Percentiles rank a stretch among this genome's conserved stretches.
Evolutionary conservation across 495 filamentous ascomycete genomes (phyloP).

Genomic region (Hypoxylon intermedium): DNA sequence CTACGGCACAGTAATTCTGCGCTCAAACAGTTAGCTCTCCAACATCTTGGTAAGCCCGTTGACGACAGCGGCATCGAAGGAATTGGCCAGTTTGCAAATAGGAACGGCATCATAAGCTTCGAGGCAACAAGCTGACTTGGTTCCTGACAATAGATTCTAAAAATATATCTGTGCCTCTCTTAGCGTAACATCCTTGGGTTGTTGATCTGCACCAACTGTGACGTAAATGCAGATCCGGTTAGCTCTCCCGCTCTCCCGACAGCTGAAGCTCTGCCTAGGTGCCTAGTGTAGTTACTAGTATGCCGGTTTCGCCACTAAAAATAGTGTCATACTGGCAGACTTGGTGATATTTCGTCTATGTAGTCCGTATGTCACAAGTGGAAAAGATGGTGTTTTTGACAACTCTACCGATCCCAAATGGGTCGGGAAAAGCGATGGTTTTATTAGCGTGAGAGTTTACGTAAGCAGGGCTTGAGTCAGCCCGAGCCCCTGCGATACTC

Average conservation of each 20-base stretch:
- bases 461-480: too few relatives aligned
- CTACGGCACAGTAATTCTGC: background rate
- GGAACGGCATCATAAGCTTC: background rate
- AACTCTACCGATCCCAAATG: too few relatives aligned
- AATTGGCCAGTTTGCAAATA: slow-evolving; percentile 5
- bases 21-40: background rate
- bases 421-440: too few relatives aligned
- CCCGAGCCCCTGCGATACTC: too few relatives aligned
- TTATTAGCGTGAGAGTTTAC: too few relatives aligned
- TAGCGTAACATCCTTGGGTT: slow-evolving; percentile 2
- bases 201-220: background rate
- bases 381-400: too few relatives aligned
- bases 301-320: too few relatives aligned
- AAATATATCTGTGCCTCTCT: slow-evolving; percentile 12
- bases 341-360: too few relatives aligned
- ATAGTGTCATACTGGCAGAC: too few relatives aligned
- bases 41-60: background rate
- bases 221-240: slow-evolving; percentile 11
- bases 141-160: slow-evolving; percentile 7
- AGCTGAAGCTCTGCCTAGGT: too few relatives aligned
- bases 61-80: background rate
- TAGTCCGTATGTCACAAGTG: too few relatives aligned
- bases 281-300: too few relatives aligned
- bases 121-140: background rate
- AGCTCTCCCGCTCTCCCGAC: background rate